Base-by-base conservation (phyloP, 495 filamentous ascomycete species). In the Penicillium steckii region DNA sequence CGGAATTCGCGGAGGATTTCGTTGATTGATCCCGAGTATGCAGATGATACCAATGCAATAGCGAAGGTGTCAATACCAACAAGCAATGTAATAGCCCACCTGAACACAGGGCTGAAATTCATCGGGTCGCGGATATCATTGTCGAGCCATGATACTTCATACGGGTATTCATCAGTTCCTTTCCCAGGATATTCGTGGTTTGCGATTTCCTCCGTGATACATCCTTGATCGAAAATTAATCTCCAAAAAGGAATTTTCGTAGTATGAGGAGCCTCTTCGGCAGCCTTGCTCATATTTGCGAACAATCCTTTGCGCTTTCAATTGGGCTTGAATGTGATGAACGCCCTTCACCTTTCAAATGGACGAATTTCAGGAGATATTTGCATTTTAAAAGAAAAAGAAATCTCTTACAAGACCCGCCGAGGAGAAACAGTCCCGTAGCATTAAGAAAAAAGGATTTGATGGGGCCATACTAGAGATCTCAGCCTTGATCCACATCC, bases 1-100 rank as follows among this genome's bases (percentile, higher is more conserved):
- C 15, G 10, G 25, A 60, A 55, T 4, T 48, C 15, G 10, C 19
- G 4, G 3, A 52, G 48, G 10, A 55, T 26, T 24, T 56, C 40
- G 18, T 26, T 19, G 3, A 52, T 44, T 17, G 33, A 32, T 0
- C 55, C 53, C 5, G 53, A 44, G 53, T 83, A 89, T 8, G 83
- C 85, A 4, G 85, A 85, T 8, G 82, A 86, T 22, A 80, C 81
- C 44, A 90, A 82, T n/a, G 86, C 74, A 9, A 88, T 82, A 9
- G 80, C 78, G 13, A 89, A 71, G 0, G 84, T 85, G 15, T 81
- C 77, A n/a, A 84, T 43, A 4, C 84, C 81, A 33, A 82, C 77
- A 21, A 83, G 53, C 9, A 79, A 27, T 3, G 80, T 83, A 52
- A 85, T 78, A 15, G 26, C n/a, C 27, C 46, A 55, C 38, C 44